phyloP scores from a whole-genome alignment of 2,329 filamentous ascomycete genomes.

The Claviceps digitariae region DNA sequence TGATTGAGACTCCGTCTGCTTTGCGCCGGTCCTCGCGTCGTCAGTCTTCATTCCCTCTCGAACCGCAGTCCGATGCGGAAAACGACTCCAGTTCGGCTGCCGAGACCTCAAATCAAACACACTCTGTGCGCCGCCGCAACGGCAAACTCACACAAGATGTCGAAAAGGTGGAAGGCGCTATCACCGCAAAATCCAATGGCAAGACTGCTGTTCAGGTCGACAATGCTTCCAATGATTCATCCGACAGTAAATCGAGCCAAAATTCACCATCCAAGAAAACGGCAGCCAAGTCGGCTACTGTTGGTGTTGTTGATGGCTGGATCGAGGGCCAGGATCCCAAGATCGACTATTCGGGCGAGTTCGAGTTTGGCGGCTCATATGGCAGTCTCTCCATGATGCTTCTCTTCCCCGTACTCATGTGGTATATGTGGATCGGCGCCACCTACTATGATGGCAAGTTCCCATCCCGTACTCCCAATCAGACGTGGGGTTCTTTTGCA shows the following conservation, averaged over 20 bases:
- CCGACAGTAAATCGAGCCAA: conserved; percentile 8
- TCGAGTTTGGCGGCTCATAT: conserved; percentile 80
- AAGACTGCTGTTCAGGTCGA: conserved; percentile 13
- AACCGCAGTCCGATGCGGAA: conserved; percentile 31
- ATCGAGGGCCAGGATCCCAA: conserved; percentile 45
- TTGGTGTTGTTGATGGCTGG: conserved; percentile 38
- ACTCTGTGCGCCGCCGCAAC: conserved; percentile 30
- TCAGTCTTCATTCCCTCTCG: conserved; percentile 33
- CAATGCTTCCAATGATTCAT: conserved; percentile 12
- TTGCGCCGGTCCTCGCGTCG: conserved; percentile 32
- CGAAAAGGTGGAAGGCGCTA: conserved; percentile 27
- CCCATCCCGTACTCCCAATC: conserved; percentile 50
- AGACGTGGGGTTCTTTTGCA: conserved; percentile 59
- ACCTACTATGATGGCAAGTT: conserved; percentile 82
- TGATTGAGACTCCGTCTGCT: conserved; percentile 40
- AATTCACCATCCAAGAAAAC: background rate
- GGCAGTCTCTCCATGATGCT: conserved; percentile 80
- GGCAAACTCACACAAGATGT: conserved; percentile 37
- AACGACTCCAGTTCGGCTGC: conserved; percentile 35
- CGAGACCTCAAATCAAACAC: conserved; percentile 24
- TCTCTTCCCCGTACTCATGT: conserved; percentile 89
- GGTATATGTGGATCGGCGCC: conserved; percentile 97
- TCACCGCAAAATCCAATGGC: conserved; percentile 20
- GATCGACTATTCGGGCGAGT: conserved; percentile 48
- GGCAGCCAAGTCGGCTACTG: conserved; percentile 9